Evolutionary conservation across 2,329 filamentous ascomycete species (phyloP), one percentile per base, ranked within the genome.

Genomic region (Fusarium liriodendri): DNA sequence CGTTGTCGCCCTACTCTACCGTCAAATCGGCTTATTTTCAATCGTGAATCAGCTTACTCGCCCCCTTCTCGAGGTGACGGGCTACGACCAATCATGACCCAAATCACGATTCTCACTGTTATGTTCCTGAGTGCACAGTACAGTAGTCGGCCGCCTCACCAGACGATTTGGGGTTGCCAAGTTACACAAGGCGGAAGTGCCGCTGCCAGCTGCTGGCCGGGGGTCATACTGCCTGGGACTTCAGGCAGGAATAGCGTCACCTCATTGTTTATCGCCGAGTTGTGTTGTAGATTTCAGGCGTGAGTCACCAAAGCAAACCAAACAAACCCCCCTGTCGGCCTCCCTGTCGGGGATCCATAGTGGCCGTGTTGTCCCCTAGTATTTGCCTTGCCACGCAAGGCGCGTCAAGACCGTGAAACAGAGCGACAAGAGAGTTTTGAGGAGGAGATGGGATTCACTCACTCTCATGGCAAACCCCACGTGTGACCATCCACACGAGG

Each of bases 401-500:
- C 29, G 29, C 69, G 47, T 47, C 29, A 64, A 62, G 61, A 69
- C 61, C 40, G 62, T 74, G 64, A 74, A 59, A 66, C 68, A 70
- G 29, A 55, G 42, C 42, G 10, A 57, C 38, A 27, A 27, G 29
- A 58, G 35, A 60, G 35, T 25, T 38, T 68, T 62, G 52, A 74
- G 67, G 71, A 64, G 64, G 61, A 38, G 27, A 60, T 58, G 37
- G 37, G 37, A 45, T 45, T 45, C 40, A 45, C 40, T 52, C 45
- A 66, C 54, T 54, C 40, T 54, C 45, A 50, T 70, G 59, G 52
- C 22, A 54, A 47, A 20, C 38, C 65, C 71, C 71, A 74, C 72
- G 69, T 74, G 72, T 74, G 71, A 66, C 69, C 29, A 54, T 47
- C 59, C 68, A 72, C 71, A 66, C 65, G 71, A 72, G 69, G 71